These are phyloP conservation scores for Phaseolus coccineus DNA, from an alignment of 331 rosid genomes.

Conservation along the genomic window DNA sequence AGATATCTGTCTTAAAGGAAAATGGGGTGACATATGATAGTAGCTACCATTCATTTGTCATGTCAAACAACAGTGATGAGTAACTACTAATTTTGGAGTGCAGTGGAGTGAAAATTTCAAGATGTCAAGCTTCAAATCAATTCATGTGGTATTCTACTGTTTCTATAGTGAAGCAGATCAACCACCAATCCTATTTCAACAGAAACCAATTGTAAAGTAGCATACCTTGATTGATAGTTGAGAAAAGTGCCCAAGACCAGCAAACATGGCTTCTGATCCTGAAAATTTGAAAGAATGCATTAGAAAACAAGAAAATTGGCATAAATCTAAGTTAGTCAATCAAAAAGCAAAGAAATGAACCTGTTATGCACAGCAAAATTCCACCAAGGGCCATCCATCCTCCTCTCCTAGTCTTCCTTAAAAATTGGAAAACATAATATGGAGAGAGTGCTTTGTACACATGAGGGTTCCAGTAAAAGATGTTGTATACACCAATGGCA, in stretches of 20 bases:
- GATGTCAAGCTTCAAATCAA: neutral
- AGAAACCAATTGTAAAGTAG: neutral
- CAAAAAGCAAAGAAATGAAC: conserved; percentile 22
- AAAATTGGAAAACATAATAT: conserved; percentile 42
- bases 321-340: neutral
- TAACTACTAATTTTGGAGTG: neutral
- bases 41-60: neutral
- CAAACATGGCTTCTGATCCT: conserved; percentile 57
- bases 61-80: neutral
- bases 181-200: neutral
- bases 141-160: neutral
- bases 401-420: conserved; percentile 46
- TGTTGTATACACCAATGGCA: conserved; percentile 48
- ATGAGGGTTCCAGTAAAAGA: conserved; percentile 48
- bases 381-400: conserved; percentile 56
- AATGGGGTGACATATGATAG: neutral
- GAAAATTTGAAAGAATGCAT: conserved; percentile 14
- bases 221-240: conserved; percentile 52
- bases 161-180: neutral
- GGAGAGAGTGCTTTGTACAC: conserved; percentile 51
- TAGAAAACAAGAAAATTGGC: conserved; percentile 1
- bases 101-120: neutral
- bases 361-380: conserved; percentile 52
- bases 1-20: neutral
- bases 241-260: conserved; percentile 55